These are phyloP conservation scores for Prunus mongolica DNA, from an alignment of 306 rosid genomes.

Conservation along the genomic window DNA sequence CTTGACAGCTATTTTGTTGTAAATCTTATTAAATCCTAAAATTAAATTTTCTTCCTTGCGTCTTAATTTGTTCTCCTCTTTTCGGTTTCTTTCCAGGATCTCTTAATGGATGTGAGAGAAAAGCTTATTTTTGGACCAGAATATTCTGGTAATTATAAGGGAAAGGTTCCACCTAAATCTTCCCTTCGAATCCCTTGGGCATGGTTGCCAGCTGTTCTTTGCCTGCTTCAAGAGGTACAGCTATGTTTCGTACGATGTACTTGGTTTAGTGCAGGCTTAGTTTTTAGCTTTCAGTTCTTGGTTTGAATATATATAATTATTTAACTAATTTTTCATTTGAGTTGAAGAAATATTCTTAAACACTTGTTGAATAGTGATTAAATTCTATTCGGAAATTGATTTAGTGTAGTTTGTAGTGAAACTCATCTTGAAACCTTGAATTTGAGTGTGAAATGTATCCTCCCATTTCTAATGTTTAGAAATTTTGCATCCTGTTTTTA, in stretches of 20 bases:
- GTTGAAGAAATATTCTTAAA: neutral
- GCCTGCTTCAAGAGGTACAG: conserved; percentile 88
- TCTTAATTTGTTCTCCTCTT: neutral
- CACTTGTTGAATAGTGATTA: neutral
- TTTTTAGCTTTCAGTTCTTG: neutral
- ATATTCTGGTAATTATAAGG: conserved; percentile 72
- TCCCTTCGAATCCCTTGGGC: conserved; percentile 74
- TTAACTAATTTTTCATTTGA: neutral
- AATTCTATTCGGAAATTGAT: neutral
- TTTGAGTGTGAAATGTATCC: neutral
- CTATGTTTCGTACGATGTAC: neutral
- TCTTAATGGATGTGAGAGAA: conserved; percentile 85
- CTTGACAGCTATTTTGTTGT: neutral
- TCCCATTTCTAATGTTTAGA: neutral
- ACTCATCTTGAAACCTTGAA: neutral
- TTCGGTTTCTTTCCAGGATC: conserved; percentile 51
- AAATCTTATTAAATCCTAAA: neutral
- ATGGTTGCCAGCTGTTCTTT: conserved; percentile 85
- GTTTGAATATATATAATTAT: neutral
- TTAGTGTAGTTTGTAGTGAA: neutral
- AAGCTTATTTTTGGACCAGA: conserved; percentile 88
- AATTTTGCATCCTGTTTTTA: neutral
- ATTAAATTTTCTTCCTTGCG: neutral
- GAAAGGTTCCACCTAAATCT: conserved; percentile 68
- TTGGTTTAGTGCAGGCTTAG: neutral